Conservation (phyloP, 164 flowering plant species). For the Magnolia sinica region DNA sequence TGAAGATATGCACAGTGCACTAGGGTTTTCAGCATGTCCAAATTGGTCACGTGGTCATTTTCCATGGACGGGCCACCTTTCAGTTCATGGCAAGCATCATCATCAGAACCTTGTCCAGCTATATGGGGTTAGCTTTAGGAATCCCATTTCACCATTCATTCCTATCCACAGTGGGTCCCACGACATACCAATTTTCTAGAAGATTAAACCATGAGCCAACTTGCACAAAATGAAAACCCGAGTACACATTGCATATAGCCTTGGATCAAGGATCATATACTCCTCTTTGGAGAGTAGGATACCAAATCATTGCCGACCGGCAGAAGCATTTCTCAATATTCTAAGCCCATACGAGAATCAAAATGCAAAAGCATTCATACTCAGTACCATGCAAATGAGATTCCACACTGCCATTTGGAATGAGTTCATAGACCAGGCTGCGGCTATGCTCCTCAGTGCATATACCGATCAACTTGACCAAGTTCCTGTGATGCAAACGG, state of each 20-base stretch:
- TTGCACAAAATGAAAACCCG: neutral
- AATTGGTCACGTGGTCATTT: no score
- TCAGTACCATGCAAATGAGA: constrained; percentile 84
- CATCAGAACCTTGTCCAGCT: neutral
- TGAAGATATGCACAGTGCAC: neutral
- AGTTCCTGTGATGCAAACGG: constrained; percentile 89
- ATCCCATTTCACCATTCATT: neutral
- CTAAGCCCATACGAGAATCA: neutral
- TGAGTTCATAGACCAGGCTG: constrained; percentile 83
- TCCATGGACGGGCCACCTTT: neutral
- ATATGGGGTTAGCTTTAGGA: neutral
- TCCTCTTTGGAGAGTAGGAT: neutral
- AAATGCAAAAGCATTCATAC: neutral
- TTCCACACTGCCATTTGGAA: constrained; percentile 93
- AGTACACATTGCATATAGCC: neutral
- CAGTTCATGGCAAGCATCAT: neutral
- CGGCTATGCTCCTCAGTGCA: constrained; percentile 72
- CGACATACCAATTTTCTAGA: neutral
- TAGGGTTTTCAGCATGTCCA: neutral
- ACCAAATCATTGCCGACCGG: neutral
- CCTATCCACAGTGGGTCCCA: neutral
- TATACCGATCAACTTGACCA: constrained; percentile 94
- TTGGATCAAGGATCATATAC: neutral
- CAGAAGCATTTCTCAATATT: no score
- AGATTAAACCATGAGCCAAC: neutral